Conservation (phyloP, 1,139 yeast genomes). For the Ogataea hybrid region DNA sequence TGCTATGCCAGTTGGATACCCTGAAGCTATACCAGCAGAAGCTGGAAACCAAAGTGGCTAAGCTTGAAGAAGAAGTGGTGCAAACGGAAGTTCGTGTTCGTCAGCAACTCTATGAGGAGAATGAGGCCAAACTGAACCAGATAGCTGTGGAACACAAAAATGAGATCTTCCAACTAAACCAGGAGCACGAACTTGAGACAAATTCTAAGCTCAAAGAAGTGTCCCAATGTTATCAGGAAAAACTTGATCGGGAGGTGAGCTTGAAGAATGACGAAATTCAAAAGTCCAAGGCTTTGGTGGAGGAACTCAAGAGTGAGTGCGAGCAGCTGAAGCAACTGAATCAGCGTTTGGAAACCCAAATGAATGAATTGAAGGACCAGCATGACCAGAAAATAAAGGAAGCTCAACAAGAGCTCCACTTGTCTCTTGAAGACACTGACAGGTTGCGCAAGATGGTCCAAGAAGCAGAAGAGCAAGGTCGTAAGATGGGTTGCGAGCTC, state of each 20-base stretch:
- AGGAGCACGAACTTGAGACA: constrained; percentile 8
- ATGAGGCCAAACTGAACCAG: constrained; percentile 22
- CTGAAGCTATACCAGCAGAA: constrained; percentile 20
- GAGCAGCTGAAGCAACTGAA: constrained; percentile 8
- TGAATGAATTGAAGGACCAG: constrained; percentile 3
- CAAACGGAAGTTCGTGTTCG: constrained; percentile 24
- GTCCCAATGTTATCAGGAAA: constrained; percentile 16
- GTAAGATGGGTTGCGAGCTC: constrained; percentile 4
- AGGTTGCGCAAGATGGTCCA: constrained; percentile 4
- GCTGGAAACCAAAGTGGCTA: constrained; percentile 19
- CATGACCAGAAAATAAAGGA: constrained; percentile 8
- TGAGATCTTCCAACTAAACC: constrained; percentile 19
- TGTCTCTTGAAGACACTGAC: constrained; percentile 4
- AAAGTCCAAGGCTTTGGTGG: constrained; percentile 10
- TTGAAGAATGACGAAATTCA: constrained; percentile 10
- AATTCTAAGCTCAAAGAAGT: constrained; percentile 26
- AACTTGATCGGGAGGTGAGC: constrained; percentile 12
- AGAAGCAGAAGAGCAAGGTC: constrained; percentile 6
- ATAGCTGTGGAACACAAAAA: constrained; percentile 19
- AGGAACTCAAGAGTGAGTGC: constrained; percentile 9
- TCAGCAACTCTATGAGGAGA: constrained; percentile 23
- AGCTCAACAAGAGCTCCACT: constrained; percentile 6
- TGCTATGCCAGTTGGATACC: constrained; percentile 23
- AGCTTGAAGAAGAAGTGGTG: constrained; percentile 22
- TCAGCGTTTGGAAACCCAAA: constrained; percentile 4